Percentiles rank a stretch among this genome's conserved stretches.
These are phyloP conservation scores for Stemphylium lycopersici DNA, from an alignment of 2,329 filamentous ascomycete species.

Conservation along the genomic window DNA sequence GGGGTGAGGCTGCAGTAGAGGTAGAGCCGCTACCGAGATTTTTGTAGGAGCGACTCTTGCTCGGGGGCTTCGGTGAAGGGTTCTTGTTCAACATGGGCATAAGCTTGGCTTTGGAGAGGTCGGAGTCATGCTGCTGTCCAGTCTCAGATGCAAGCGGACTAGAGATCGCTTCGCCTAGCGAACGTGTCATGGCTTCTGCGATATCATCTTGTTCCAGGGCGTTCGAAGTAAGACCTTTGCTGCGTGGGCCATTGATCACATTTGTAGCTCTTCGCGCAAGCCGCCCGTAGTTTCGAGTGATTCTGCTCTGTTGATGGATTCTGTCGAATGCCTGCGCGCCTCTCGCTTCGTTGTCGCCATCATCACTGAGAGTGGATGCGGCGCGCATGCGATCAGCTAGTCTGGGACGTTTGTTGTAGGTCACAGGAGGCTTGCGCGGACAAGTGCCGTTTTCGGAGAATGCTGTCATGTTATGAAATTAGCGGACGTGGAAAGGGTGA, in stretches of 20 bases:
- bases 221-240: not conserved
- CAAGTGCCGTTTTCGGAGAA: not conserved
- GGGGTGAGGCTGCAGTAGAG: not conserved
- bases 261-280: not conserved
- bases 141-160: too few species aligned
- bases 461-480: not conserved
- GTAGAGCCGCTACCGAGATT: not conserved
- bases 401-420: not conserved
- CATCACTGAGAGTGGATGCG: not conserved
- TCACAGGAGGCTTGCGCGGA: not conserved
- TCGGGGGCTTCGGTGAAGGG: not conserved
- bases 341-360: constrained; percentile 2
- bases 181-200: constrained; percentile 10
- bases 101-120: constrained; percentile 1
- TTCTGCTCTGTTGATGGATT: not conserved
- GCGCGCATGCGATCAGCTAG: too few species aligned
- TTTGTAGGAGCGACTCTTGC: not conserved
- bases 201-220: constrained; percentile 3
- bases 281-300: not conserved
- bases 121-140: not conserved
- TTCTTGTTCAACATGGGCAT: not conserved
- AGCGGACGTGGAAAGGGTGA: not conserved
- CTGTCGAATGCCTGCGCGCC: constrained; percentile 1
- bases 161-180: not conserved
- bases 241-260: not conserved